Conservation (phyloP, 306 rosid species). For the Oemleria cerasiformis region DNA sequence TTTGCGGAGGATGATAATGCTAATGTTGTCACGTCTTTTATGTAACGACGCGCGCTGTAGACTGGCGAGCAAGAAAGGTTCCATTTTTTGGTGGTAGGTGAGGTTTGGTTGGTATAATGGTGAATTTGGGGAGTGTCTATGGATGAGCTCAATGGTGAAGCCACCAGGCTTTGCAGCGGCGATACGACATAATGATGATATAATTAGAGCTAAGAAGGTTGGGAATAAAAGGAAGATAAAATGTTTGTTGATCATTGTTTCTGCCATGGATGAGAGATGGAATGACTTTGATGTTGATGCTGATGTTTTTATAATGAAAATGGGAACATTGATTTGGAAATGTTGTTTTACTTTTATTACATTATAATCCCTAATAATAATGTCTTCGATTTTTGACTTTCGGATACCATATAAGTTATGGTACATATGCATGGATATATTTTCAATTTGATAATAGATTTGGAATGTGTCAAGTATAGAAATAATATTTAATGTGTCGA, state of each 20-base stretch:
- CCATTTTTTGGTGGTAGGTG: neutral
- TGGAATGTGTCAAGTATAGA: too few species aligned
- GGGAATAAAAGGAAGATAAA: neutral
- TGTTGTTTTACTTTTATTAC: too few species aligned
- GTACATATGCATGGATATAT: too few species aligned
- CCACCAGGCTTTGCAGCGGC: neutral
- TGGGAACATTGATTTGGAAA: neutral
- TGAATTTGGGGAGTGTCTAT: neutral
- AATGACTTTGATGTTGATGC: too few species aligned
- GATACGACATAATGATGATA: neutral
- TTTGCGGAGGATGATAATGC: neutral
- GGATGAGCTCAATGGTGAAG: neutral
- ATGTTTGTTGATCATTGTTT: neutral
- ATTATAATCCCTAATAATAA: too few species aligned
- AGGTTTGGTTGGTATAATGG: slow-evolving; percentile 5
- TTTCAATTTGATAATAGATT: too few species aligned
- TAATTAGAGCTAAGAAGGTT: neutral
- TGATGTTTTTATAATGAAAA: too few species aligned
- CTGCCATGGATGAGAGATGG: neutral
- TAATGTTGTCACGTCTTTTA: neutral
- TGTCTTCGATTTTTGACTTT: too few species aligned
- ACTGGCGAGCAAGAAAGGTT: neutral
- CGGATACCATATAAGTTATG: too few species aligned
- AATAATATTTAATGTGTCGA: too few species aligned
- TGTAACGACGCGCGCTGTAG: neutral